Evolutionary conservation across 148 eudicot species (phyloP), one percentile per base, ranked within the genome.

Genomic region (Euryodendron excelsum): DNA sequence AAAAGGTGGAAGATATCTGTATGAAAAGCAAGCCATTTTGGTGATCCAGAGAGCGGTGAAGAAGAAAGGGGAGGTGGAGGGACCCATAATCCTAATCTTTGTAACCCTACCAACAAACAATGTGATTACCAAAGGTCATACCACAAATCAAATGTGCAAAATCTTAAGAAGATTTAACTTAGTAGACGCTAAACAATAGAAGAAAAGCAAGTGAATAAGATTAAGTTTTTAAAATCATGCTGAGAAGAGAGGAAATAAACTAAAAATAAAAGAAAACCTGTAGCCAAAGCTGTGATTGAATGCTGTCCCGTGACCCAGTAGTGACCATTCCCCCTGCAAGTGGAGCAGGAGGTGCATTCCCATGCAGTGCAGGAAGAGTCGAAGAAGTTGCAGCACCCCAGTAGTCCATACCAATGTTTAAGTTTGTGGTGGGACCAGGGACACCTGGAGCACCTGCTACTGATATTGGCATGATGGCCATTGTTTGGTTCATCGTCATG

Each of bases 341-440:
- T 39, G 93, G 82, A 83, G 92, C 65, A 84, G 93, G 80, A 72
- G 94, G 60, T 66, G 87, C 87, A 82, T 91, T 92, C 59, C 95
- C 94, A 65, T 73, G 90, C 80, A 90, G 83, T 59, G 90, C 90
- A 71, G 91, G 95, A 52, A 89, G 78, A 14, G 93, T 77, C 69
- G 99, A 77, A 58, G 91, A 53, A 73, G 89, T 81, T 65, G 93
- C 83, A 73, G 85, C 69, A 47, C 91, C 92, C 99, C 99, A 96
- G 76, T 93, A 93, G 76, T 96, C 99, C 99, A 93, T 93, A 65
- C 99, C 98, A 68, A 93, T 96, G 82, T 96, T 93, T 79, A 96
- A 81, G 84, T 93, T 96, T 25, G 99, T 96, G 45, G 97, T 86
- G 74, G 99, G 99, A 56, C 97, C 92, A 50, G 93, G 80, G 74